Percentiles rank a stretch among this genome's conserved stretches.
Evolutionary conservation across 768 basidiomycete species (phyloP).

Genomic region (Tephrocybe sp.): DNA sequence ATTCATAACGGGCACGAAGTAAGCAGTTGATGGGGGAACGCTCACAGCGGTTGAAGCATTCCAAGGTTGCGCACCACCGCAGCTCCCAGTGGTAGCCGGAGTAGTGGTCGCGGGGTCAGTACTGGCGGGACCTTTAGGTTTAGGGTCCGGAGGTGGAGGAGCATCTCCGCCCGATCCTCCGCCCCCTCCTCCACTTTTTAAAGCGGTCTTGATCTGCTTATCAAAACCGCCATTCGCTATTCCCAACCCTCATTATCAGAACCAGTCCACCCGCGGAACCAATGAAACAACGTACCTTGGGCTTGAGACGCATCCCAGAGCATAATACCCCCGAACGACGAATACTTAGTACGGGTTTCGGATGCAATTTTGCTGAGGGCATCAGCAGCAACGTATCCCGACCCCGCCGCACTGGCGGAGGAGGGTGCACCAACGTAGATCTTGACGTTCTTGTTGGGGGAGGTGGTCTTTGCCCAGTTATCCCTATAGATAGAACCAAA

Average conservation of each 20-base stretch:
- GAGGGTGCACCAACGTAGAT: constrained; percentile 59
- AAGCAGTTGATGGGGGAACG: neutral
- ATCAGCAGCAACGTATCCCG: constrained; percentile 46
- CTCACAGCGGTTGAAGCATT: neutral
- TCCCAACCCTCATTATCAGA: neutral
- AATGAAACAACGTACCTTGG: constrained; percentile 25
- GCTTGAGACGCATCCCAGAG: constrained; percentile 42
- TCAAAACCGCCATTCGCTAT: constrained; percentile 43
- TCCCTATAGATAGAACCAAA: constrained; percentile 33
- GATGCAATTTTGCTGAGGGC: constrained; percentile 40
- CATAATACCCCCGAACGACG: constrained; percentile 56
- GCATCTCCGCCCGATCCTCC: constrained; percentile 15
- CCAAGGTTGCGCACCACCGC: neutral
- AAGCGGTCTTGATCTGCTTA: constrained; percentile 37
- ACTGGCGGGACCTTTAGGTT: neutral
- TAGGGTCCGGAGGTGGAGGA: constrained; percentile 18
- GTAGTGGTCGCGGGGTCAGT: constrained; percentile 1
- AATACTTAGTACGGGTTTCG: constrained; percentile 42
- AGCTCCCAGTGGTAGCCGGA: neutral
- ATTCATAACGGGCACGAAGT: neutral
- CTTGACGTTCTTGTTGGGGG: constrained; percentile 52
- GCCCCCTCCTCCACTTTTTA: constrained; percentile 15
- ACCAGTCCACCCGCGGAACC: neutral
- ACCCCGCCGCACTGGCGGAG: constrained; percentile 45
- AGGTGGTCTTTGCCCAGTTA: constrained; percentile 54